Evolutionary conservation across 495 filamentous ascomycete species (phyloP), one percentile per base, ranked within the genome.

Genomic region (Chlorociboria aeruginascens): DNA sequence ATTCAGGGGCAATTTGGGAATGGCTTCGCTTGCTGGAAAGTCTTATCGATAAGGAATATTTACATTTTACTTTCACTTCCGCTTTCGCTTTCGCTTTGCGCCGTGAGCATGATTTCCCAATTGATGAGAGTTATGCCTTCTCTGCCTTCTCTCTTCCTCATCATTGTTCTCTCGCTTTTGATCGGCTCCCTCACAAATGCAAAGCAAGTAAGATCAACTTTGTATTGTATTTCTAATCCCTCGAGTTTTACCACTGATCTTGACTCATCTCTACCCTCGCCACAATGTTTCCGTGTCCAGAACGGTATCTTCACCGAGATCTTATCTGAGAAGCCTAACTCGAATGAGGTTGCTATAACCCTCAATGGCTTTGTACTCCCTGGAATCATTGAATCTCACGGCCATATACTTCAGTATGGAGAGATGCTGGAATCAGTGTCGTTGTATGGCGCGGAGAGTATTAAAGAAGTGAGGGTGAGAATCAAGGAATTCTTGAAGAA

Each of bases 371-470:
- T 69, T 49, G 73, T 69, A 1, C 60, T 79, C 39, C 79, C 79
- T 0, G 79, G 79, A 0, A 57, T 83, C 3, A 82, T 78, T 72
- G 79, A 83, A 48, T 77, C 74, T 0, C 79, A 83, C 48, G 79
- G 77, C 0, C 79, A 83, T 55, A 53, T 82, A 49, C 50, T 80
- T 17, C 68, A 67, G 50, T 82, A 79, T 57, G 79, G 79, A 14
- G 77, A 83, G 60, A 79, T 81, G 52, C 56, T 82, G 49, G 68
- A 77, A 50, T 73, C 70, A 32, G 79, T 74, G 0, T 68, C 75
- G 46, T 54, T 83, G 8, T 82, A 80, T 55, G 78, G 74, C 0
- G 61, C 71, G 0, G 45, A 53, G 25, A 71, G 73, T 28, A 59
- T 73, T 38, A 63, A 63, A 1, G 74, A 78, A 25, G 67, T 79